A percentile compares a stretch with the other conserved stretches of the same genome.
Conservation (phyloP, 257 asterid genomes). For the Solanum chiquidenum region DNA sequence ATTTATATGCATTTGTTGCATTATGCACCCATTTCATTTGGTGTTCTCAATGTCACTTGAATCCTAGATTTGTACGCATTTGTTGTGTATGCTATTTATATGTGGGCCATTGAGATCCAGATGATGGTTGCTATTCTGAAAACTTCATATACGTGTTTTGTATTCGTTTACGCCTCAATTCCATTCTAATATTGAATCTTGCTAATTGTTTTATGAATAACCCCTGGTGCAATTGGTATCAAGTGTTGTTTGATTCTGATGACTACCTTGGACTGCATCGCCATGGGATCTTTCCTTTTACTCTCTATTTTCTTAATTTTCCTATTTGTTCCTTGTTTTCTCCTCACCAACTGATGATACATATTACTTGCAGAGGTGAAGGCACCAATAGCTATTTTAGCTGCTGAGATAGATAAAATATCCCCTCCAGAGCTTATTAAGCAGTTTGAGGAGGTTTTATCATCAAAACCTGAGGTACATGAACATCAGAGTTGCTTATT, state of each 20-base stretch:
- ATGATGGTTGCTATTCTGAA: neutral
- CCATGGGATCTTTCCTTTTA: neutral
- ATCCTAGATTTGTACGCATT: neutral
- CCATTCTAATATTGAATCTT: neutral
- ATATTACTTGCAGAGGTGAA: constrained; percentile 33
- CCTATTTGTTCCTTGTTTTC: neutral
- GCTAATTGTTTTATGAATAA: neutral
- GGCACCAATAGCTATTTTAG: constrained; percentile 45
- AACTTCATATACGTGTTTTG: neutral
- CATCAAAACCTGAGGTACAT: constrained; percentile 43
- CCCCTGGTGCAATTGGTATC: neutral
- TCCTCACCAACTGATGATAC: neutral
- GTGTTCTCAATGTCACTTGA: no score
- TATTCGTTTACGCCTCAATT: neutral
- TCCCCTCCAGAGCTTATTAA: constrained; percentile 45
- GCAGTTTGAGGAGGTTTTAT: constrained; percentile 34
- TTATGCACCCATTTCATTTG: no score
- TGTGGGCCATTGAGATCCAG: neutral
- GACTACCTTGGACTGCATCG: neutral
- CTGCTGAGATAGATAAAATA: constrained; percentile 41
- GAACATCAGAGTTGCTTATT: neutral
- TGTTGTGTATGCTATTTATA: neutral
- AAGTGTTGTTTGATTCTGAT: neutral
- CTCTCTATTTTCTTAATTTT: neutral
- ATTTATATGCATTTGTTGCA: no score